phyloP scores from a whole-genome alignment of 768 basidiomycete species.

The Lactarius evosmus region DNA sequence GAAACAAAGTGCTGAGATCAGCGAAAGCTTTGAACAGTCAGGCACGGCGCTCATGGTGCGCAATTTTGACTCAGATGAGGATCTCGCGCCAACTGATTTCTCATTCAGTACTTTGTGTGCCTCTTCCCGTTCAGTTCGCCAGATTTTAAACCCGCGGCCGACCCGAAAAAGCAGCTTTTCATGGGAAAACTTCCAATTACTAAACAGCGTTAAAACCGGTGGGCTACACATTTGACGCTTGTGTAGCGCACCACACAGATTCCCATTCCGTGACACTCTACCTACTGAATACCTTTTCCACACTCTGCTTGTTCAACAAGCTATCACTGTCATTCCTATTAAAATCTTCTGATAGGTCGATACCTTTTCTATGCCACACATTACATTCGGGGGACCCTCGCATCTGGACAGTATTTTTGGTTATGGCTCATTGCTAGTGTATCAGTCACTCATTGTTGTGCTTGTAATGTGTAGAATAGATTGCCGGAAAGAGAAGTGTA shows the following conservation, averaged over 20 bases:
- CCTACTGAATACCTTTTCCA: not conserved
- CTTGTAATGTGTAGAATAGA: not conserved
- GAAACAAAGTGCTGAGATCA: not conserved
- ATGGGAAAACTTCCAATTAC: constrained; percentile 8
- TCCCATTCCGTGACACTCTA: not conserved
- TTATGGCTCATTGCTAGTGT: not conserved
- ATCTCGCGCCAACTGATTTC: not conserved
- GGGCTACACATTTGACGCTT: not conserved
- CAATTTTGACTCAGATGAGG: not conserved
- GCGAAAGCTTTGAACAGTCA: constrained; percentile 7
- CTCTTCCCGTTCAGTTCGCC: constrained; percentile 7
- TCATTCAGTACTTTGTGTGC: constrained; percentile 10
- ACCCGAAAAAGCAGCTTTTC: constrained; percentile 3
- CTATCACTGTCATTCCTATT: not conserved
- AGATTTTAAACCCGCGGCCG: not conserved
- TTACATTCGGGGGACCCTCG: not conserved
- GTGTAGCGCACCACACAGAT: not conserved
- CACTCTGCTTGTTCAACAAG: not conserved
- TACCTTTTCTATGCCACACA: not conserved
- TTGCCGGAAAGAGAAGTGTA: not conserved
- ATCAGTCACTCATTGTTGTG: not conserved
- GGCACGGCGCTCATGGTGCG: constrained; percentile 20
- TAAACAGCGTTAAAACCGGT: not conserved
- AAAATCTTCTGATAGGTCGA: not conserved
- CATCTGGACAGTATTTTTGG: not conserved